Base-by-base conservation (phyloP, 169 alveolate species). In the Plasmodium vivax region DNA sequence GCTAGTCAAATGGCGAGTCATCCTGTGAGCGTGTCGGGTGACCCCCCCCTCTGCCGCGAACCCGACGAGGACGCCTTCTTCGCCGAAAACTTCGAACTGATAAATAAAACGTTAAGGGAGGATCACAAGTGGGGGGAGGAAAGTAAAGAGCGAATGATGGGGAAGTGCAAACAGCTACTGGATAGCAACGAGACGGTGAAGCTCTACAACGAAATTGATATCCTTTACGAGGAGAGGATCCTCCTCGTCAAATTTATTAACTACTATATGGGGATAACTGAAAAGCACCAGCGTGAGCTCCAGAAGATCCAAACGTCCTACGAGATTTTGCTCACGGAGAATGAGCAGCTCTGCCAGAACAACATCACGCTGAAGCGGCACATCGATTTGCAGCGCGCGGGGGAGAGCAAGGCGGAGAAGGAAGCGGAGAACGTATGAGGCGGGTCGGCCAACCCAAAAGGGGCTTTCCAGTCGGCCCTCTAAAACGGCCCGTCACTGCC, bases 281-380 rank as follows among this genome's bases (percentile, higher is more conserved):
- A 12, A 12, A 36, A 81, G 19, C 73, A 91, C 45, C 7, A 68
- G 43, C 9, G 43, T n/a, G 62, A 80, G 45, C 43, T 91, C 3
- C 38, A 91, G 3, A 82, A 91, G 51, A 43, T 43, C 8, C 83
- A 62, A 23, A 43, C 45, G 12, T 80, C 95, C 1, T 58, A 81
- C 45, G 84, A 91, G 8, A 62, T 68, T 7, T 38, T 91, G n/a
- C 45, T 32, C 36, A 62, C 92, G 30, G 92, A 91, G 75, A 81
- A 68, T 71, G 92, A 91, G 16, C 95, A 91, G 82, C 14, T 91
- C 41, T 71, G 54, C 23, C 81, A 81, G 54, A 91, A 91, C 83
- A 82, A 62, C 54, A 91, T 81, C n/a, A 91, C 82, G 14, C 34
- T 91, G 41, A 91, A 82, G 56, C 77, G 45, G 43, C 94, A 77